Base-by-base conservation (phyloP, 805 yeast genomes). In the Yarrowia osloensis region DNA sequence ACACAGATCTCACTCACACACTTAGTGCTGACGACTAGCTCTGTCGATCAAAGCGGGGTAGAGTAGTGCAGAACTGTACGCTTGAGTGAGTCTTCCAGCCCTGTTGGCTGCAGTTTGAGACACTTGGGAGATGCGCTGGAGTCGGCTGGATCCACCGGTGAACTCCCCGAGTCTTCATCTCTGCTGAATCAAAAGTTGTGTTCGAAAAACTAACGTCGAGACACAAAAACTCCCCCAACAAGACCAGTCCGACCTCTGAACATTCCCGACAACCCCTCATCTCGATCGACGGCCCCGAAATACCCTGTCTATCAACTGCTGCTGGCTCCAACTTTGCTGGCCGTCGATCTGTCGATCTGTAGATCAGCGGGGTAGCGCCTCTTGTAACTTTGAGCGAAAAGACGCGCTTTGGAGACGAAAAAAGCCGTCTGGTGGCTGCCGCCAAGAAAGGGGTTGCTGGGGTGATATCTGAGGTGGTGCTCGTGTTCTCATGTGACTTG, bases 281-380 rank as follows among this genome's bases (percentile, higher is more conserved):
- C 57, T 19, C 28, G 57, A 50, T 50, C 57, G 40, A 13, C 57
- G 22, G 19, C 15, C 29, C 40, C 29, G 4, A 21, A 33, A 33
- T 50, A 50, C 57, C 57, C 57, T 50, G 57, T 50, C 57, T 33
- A 50, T 33, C 57, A 50, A 33, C 57, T 21, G 12, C 40, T 33
- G 28, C 40, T 33, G 28, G 28, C 39, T 12, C 9, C 55, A 50
- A 50, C 55, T 31, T 17, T 50, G 39, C 39, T 31, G 33, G 13
- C 12, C 4, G 57, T 13, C 39, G 40, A 50, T 50, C 57, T 50
- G 57, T 7, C 21, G 57, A 50, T 50, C 57, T 22, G 57, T 22
- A 21, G 40, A 50, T 50, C 57, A 50, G 57, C 57, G 57, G 57
- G 57, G 40, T 29, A 50, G 55, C 19, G 55, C 55, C 40, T 33